Evolutionary conservation across 1,284 basidiomycete species (phyloP).

Genomic region (Ceratobasidium papillatum): DNA sequence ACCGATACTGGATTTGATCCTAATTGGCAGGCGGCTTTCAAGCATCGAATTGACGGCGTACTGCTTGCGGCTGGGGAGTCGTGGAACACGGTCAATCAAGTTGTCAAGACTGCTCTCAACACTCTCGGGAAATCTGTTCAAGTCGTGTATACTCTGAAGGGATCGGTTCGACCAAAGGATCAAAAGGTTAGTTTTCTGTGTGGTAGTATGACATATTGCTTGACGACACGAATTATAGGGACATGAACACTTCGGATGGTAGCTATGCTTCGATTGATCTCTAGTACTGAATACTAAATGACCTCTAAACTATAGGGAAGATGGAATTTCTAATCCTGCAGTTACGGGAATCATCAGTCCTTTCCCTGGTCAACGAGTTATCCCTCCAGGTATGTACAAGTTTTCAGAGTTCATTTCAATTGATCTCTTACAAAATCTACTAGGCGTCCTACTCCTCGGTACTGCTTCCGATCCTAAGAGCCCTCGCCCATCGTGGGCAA

Average conservation of each 20-base stretch:
- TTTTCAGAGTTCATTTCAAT: not conserved
- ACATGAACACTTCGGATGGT: slow-evolving; percentile 37
- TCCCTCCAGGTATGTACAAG: slow-evolving; percentile 46
- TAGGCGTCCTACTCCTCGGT: slow-evolving; percentile 53
- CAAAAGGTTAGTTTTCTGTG: slow-evolving; percentile 21
- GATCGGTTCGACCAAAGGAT: slow-evolving; percentile 40
- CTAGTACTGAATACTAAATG: too few relatives aligned
- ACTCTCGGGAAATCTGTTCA: slow-evolving; percentile 31
- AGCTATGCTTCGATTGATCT: too few relatives aligned
- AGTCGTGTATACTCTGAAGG: slow-evolving; percentile 41
- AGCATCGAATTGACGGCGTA: slow-evolving; percentile 49
- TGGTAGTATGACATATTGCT: not conserved
- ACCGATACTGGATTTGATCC: slow-evolving; percentile 39
- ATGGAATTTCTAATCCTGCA: slow-evolving; percentile 45
- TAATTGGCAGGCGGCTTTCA: slow-evolving; percentile 52
- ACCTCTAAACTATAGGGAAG: too few relatives aligned
- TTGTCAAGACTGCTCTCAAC: not conserved
- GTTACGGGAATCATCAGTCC: slow-evolving; percentile 35
- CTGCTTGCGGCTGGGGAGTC: slow-evolving; percentile 39
- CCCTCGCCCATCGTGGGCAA: slow-evolving; percentile 58
- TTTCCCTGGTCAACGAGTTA: slow-evolving; percentile 43
- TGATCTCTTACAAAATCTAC: not conserved
- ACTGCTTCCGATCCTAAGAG: slow-evolving; percentile 51
- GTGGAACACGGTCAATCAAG: not conserved
- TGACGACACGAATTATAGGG: slow-evolving; percentile 7